These are phyloP conservation scores for Trametes gibbosa DNA, from an alignment of 768 basidiomycete genomes.

Conservation along the genomic window DNA sequence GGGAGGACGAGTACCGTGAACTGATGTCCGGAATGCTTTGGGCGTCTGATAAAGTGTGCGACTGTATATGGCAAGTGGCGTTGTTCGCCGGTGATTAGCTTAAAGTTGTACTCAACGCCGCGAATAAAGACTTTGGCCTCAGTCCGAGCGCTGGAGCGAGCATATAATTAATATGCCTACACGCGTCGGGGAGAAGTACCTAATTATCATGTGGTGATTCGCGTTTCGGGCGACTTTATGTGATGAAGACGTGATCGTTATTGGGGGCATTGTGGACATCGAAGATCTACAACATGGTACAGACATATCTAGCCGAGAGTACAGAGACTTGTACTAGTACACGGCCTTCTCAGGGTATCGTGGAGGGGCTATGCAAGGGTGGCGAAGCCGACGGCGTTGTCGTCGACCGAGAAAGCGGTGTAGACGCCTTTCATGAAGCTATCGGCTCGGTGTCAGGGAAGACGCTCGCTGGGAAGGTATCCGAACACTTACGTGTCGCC, in stretches of 20 bases:
- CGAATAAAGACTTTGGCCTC: no score
- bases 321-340: not conserved
- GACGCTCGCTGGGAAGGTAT: not conserved
- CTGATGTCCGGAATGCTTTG: not conserved
- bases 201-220: no score
- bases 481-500: constrained; percentile 12
- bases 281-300: no score
- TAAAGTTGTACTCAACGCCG: no score
- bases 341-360: not conserved
- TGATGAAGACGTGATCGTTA: no score
- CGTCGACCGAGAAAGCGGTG: constrained; percentile 18
- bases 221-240: no score
- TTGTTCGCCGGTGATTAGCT: not conserved
- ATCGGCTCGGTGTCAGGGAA: constrained; percentile 1
- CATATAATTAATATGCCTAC: no score
- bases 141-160: no score
- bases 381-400: constrained; percentile 13
- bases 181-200: no score
- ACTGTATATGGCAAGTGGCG: not conserved
- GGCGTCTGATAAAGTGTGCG: not conserved
- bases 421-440: constrained; percentile 8
- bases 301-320: no score
- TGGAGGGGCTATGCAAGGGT: not conserved
- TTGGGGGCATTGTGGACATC: no score
- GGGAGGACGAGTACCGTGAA: not conserved